A percentile compares a stretch with the other conserved stretches of the same genome.
phyloP scores from a whole-genome alignment of 805 yeast species.

The Pichia insulana region DNA sequence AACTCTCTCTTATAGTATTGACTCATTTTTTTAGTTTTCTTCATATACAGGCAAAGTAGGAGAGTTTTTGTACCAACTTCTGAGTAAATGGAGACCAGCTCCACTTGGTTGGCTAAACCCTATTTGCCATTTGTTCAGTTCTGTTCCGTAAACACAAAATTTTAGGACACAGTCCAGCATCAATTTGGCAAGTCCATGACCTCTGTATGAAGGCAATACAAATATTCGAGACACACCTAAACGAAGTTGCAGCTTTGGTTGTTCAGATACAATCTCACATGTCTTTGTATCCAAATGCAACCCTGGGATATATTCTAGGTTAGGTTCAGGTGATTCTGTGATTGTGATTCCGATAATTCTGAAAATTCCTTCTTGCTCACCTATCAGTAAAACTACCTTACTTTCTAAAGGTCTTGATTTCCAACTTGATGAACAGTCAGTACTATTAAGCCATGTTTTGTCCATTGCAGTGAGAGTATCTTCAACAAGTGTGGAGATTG shows the following conservation, averaged over 20 bases:
- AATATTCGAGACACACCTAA: slow-evolving; percentile 42
- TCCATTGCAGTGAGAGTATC: slow-evolving; percentile 1
- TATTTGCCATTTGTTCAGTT: slow-evolving; percentile 32
- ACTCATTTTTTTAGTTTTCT: neutral
- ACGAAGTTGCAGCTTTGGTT: slow-evolving; percentile 8
- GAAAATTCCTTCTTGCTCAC: neutral
- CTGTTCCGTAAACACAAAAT: slow-evolving; percentile 40
- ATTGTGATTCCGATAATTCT: slow-evolving; percentile 4
- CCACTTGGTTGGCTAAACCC: slow-evolving; percentile 68
- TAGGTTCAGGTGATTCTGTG: neutral
- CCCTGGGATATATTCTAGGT: neutral
- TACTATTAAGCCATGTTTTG: slow-evolving; percentile 4
- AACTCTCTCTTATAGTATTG: no score
- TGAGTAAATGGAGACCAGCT: slow-evolving; percentile 49
- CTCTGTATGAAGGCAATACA: slow-evolving; percentile 35
- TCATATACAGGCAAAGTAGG: slow-evolving; percentile 5
- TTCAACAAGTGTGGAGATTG: neutral
- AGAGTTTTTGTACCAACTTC: slow-evolving; percentile 30
- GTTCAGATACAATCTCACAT: neutral
- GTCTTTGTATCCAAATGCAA: slow-evolving; percentile 1
- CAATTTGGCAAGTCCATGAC: slow-evolving; percentile 38
- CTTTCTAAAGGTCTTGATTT: neutral
- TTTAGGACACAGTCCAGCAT: slow-evolving; percentile 36
- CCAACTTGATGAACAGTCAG: neutral
- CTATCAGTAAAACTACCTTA: neutral